Percentiles rank a stretch among this genome's conserved stretches.
phyloP scores from a whole-genome alignment of 2,329 filamentous ascomycete genomes.

The Aspergillus quadricinctus region DNA sequence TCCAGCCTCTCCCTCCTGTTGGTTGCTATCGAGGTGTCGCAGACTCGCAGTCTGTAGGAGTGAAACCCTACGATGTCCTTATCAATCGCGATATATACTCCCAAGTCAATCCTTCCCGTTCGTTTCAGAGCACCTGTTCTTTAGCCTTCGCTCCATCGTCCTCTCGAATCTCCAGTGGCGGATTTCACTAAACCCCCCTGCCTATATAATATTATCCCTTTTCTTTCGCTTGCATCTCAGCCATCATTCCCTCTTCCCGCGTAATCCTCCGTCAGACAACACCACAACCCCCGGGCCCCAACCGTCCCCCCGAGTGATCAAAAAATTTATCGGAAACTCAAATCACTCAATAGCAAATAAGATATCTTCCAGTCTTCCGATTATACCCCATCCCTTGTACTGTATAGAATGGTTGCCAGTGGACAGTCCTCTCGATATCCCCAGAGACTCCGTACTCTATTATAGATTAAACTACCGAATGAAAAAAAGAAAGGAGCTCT shows the following conservation, averaged over 20 bases:
- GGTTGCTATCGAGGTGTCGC: neutral
- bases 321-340: neutral
- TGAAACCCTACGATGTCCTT: too few species aligned
- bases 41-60: neutral
- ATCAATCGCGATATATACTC: neutral
- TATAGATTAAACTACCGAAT: too few species aligned
- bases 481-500: too few species aligned
- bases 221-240: neutral
- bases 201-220: neutral
- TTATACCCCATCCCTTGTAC: neutral
- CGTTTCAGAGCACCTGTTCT: too few species aligned
- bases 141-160: neutral
- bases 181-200: neutral
- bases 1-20: neutral
- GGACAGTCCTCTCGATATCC: neutral
- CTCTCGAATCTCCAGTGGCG: neutral
- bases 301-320: neutral
- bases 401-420: neutral
- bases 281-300: neutral
- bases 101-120: neutral
- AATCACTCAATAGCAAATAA: neutral
- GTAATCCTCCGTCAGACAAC: neutral
- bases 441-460: neutral
- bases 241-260: neutral
- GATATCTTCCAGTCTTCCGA: neutral